Evolutionary conservation across 768 basidiomycete genomes (phyloP).

Genomic region (Tricholoma furcatifolium): DNA sequence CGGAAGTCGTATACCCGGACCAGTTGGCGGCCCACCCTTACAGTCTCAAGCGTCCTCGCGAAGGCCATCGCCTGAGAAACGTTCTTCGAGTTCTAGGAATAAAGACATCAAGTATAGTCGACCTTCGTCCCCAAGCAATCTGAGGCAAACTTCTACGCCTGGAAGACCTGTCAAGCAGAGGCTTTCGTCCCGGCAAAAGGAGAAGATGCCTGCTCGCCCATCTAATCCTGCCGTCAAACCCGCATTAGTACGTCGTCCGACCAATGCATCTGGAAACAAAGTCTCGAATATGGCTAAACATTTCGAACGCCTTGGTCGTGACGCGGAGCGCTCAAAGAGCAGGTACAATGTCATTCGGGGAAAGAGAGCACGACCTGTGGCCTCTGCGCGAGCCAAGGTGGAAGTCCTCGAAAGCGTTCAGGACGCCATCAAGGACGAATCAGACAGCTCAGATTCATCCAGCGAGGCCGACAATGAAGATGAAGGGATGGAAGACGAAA

Average conservation of each 20-base stretch:
- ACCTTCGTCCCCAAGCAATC: constrained; percentile 44
- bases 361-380: constrained; percentile 86
- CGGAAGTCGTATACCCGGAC: constrained; percentile 53
- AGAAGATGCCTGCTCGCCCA: constrained; percentile 43
- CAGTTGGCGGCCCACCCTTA: constrained; percentile 38
- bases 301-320: constrained; percentile 81
- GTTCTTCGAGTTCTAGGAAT: constrained; percentile 31
- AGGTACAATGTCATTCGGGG: constrained; percentile 87
- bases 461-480: constrained; percentile 58
- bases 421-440: constrained; percentile 86
- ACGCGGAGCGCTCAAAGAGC: constrained; percentile 71
- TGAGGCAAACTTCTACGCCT: constrained; percentile 26
- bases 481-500: constrained; percentile 46
- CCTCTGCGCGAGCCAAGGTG: constrained; percentile 83
- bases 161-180: constrained; percentile 38
- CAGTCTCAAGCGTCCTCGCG: constrained; percentile 67
- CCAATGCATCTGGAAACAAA: constrained; percentile 53
- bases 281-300: constrained; percentile 89
- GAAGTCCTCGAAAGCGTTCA: constrained; percentile 87
- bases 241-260: constrained; percentile 21
- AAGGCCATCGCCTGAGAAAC: constrained; percentile 74
- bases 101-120: constrained; percentile 43
- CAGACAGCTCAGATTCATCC: constrained; percentile 67
- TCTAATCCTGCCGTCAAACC: constrained; percentile 9
- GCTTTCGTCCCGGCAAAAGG: constrained; percentile 35